Evolutionary conservation across 139 green algal species (phyloP), one percentile per base, ranked within the genome.

Genomic region (Deuterostichococcus epilithicus): DNA sequence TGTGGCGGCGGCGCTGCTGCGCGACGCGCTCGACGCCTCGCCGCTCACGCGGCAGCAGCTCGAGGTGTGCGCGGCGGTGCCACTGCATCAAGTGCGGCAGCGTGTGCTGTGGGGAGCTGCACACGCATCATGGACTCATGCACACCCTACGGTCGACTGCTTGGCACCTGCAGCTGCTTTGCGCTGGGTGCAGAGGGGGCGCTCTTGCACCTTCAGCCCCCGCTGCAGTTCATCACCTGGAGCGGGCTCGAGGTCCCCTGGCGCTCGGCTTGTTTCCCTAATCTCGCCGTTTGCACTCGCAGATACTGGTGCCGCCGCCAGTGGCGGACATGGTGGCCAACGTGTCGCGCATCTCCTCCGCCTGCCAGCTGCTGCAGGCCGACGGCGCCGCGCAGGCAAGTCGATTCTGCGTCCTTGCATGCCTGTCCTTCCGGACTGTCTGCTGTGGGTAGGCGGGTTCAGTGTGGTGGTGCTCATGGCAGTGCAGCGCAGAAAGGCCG

Each of bases 1-100:
- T 13, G 87, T 97, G 22, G 86, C 83, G 28, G 87, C 89, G 0
- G 89, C 79, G 3, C 78, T 97, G 68, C 82, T 95, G 66, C 86
- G 94, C 65, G 87, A 94, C 65, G 82, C 82, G 23, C 63, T 94
- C 20, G 79, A 90, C n/a, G 69, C 73, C 44, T 86, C 83, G 35
- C 70, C 73, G 38, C 67, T 87, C 32, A 83, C 82, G 13, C 75
- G 86, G 22, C 70, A 45, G 1, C 72, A 89, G 76, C 81, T 95
- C 37, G 73, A 86, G 35, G 78, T 84, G 60, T 90, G 88, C 76
- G 82, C n/a, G n/a, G n/a, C n/a, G n/a, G n/a, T 93, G 76, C 28
- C 28, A 28, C 72, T 82, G 0, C 68, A 82, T 0, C 32, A 74
- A 5, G 85, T 93, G 22, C 74, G 89, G 2, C 74, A 80, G 15